A percentile compares a stretch with the other conserved stretches of the same genome.
Conservation (phyloP, 2,329 filamentous ascomycete species). For the Seiridium unicorne region DNA sequence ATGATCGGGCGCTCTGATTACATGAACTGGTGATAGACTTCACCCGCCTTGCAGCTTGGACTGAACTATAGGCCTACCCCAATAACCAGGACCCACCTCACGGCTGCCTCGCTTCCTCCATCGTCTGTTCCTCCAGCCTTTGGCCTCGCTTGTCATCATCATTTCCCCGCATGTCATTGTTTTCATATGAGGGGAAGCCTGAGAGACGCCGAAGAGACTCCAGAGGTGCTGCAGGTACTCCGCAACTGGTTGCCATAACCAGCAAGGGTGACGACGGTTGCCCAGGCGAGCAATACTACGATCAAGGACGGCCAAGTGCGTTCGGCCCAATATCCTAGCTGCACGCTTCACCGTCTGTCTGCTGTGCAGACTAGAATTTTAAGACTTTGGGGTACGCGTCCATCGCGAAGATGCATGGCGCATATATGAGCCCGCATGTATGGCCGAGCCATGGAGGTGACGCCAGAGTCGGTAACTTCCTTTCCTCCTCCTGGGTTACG, state of each 20-base stretch:
- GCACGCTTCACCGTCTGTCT: background rate
- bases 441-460: background rate
- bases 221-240: conserved; percentile 1
- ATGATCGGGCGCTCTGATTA: too few relatives aligned
- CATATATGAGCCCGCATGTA: conserved; percentile 2
- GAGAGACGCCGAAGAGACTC: conserved; percentile 6
- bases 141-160: background rate
- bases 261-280: background rate
- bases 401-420: conserved; percentile 2
- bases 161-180: background rate
- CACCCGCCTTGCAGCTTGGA: background rate
- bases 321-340: background rate
- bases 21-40: background rate
- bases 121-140: background rate
- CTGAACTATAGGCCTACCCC: background rate
- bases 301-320: background rate
- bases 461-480: background rate
- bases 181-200: background rate
- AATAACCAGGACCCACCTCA: background rate
- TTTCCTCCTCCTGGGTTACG: background rate
- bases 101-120: background rate
- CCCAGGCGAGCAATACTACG: background rate
- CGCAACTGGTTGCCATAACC: background rate
- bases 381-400: too few relatives aligned
- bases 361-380: background rate